Evolutionary conservation across 805 yeast genomes (phyloP), one percentile per base, ranked within the genome.

Genomic region (Ogataea methylovora): DNA sequence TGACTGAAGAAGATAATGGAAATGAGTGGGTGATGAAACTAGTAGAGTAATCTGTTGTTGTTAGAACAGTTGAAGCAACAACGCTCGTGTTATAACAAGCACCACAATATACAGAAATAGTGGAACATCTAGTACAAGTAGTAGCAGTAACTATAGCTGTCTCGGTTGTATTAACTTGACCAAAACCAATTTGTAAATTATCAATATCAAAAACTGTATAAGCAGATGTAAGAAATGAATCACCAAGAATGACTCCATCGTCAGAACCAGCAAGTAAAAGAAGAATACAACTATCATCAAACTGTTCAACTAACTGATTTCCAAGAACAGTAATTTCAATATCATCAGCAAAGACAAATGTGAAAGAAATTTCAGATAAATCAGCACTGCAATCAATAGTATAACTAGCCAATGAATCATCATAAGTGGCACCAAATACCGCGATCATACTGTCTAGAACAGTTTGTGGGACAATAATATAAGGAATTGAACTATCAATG

Each of bases 181-280:
- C 84, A 49, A 81, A 44, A 4, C 83, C 74, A 25, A 81, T 60
- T 45, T 72, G 65, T 30, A 56, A 57, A 47, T 69, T 69, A 22
- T 76, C 84, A 33, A 78, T 56, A 52, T 82, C 81, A 53, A 70
- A 78, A 12, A 78, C 84, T 19, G 76, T 65, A 52, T 79, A 81
- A 2, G 79, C 78, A 37, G 71, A 67, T 35, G 84, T 64, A 42
- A 83, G 56, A 49, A 82, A 71, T 30, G 71, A 68, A 49, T 79
- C 87, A 9, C 92, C 92, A 24, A 83, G 60, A 35, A 78, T 64
- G 13, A 60, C 48, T 12, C 37, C 15, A 27, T 40, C 36, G 26
- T 46, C 52, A 1, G 36, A 43, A 11, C 44, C 43, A n/a, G 39
- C 37, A 4, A 26, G 13, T 25, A 52, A 16, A 8, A 46, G 34